Conservation (phyloP, 768 basidiomycete genomes). For the Ramaria rubella region DNA sequence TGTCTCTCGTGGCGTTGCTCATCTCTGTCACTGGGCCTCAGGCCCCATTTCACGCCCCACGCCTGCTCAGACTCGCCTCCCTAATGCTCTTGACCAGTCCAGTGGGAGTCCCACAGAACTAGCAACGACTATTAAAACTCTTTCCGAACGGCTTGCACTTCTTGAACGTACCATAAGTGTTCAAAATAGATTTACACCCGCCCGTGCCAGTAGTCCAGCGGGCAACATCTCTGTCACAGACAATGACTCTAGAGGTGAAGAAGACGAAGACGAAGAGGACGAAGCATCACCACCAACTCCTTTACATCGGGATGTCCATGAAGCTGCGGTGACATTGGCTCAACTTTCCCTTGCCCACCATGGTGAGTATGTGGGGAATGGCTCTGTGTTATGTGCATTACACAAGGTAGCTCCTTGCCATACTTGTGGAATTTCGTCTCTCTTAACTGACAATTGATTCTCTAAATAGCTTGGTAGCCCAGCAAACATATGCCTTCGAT, state of each 20-base stretch:
- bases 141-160: slow-evolving; percentile 19
- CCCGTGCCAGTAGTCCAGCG: slow-evolving; percentile 36
- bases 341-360: slow-evolving; percentile 38
- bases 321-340: slow-evolving; percentile 35
- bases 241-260: slow-evolving; percentile 19
- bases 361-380: slow-evolving; percentile 43
- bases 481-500: slow-evolving; percentile 30
- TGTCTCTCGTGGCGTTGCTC: slow-evolving; percentile 23
- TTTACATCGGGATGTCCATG: slow-evolving; percentile 27
- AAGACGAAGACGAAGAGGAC: not conserved
- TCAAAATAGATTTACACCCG: not conserved
- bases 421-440: not conserved
- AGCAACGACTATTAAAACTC: slow-evolving; percentile 15
- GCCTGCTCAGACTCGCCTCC: not conserved
- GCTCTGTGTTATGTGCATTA: slow-evolving; percentile 41
- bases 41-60: slow-evolving; percentile 4
- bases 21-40: slow-evolving; percentile 26
- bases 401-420: slow-evolving; percentile 31
- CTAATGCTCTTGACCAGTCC: slow-evolving; percentile 2
- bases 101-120: not conserved
- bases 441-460: slow-evolving; percentile 5
- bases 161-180: slow-evolving; percentile 18
- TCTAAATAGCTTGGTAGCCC: slow-evolving; percentile 31
- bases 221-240: slow-evolving; percentile 35
- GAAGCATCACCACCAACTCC: slow-evolving; percentile 12